Base-by-base conservation (phyloP, 192 early-diverging fungal species). In the Backusella tuberculispora region DNA sequence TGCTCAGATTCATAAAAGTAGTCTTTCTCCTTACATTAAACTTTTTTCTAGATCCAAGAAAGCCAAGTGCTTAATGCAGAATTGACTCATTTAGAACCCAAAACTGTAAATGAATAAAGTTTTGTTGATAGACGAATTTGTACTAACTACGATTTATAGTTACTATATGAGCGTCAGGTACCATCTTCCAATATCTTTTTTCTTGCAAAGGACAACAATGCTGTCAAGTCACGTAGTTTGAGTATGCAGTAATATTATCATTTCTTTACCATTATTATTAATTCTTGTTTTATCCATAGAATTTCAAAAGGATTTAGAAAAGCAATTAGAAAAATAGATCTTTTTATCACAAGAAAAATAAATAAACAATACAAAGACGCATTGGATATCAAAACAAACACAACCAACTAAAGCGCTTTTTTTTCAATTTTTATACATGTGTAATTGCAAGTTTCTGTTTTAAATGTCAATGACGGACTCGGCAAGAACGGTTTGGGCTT, bases 151-250 rank as follows among this genome's bases (percentile, higher is more conserved):
- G 34, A 34, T 65, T 12, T 17, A 43, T 24, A 73, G 72, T 19
- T 44, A 6, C 34, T 73, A 1, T 73, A 73, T 65, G 72, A 73
- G 45, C 72, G 72, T 37, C 72, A 65, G 29, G 72, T 73, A 4
- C 72, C 72, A 45, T 73, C 72, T 19, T 73, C 72, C 5, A 73
- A 73, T 12, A 15, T 73, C 10, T 73, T 73, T 19, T 73, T 73
- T 44, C 63, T 73, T 65, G 72, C 63, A 15, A 46, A 73, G 29
- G 44, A 73, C 64, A 73, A 73, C 14, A 50, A 66, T n/a, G 29
- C 14, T 15, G 72, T 73, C 3, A 60, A 73, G 13, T 63, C 63
- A 24, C 43, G 44, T 46, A 34, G 68, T 47, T 4, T 15, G 45
- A 69, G 68, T 69, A 69, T 42, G 37, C 10, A 43, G 10, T 5